phyloP scores from a whole-genome alignment of 768 basidiomycete species.

The Neoboletus brunneissimus region DNA sequence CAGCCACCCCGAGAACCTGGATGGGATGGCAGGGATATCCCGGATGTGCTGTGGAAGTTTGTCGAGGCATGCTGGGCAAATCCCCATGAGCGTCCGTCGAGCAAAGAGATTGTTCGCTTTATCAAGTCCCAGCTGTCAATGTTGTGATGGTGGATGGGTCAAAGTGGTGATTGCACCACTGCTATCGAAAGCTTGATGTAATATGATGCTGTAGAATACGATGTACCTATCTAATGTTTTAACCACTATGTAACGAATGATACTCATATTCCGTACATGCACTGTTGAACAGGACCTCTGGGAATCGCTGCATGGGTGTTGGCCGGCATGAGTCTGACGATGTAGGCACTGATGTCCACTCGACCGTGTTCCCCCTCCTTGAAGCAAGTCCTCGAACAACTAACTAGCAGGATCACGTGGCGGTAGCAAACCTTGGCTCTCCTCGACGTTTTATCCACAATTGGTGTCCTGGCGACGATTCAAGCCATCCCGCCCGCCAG shows the following conservation, averaged over 20 bases:
- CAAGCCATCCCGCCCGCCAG: not conserved
- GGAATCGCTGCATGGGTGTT: not conserved
- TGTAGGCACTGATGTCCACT: not conserved
- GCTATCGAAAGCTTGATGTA: not conserved
- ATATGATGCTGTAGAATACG: not conserved
- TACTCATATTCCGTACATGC: not conserved
- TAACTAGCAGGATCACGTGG: not conserved
- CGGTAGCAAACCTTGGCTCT: not conserved
- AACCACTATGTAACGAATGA: not conserved
- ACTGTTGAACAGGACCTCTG: not conserved
- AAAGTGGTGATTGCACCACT: not conserved
- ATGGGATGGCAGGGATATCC: conserved; percentile 26
- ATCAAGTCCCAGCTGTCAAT: conserved; percentile 1
- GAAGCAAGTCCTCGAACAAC: not conserved
- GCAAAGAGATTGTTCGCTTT: conserved; percentile 12
- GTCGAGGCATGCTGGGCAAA: conserved; percentile 23
- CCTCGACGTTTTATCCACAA: not conserved
- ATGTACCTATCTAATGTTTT: not conserved
- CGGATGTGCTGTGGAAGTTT: conserved; percentile 23
- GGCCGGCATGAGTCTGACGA: not conserved
- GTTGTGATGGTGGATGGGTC: not conserved
- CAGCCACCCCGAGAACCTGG: conserved; percentile 8
- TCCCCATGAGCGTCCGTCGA: conserved; percentile 17
- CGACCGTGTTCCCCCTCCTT: too few species aligned
- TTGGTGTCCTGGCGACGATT: not conserved